A percentile compares a stretch with the other conserved stretches of the same genome.
These are phyloP conservation scores for Sarcodon aspratus DNA, from an alignment of 768 basidiomycete species.

Conservation along the genomic window DNA sequence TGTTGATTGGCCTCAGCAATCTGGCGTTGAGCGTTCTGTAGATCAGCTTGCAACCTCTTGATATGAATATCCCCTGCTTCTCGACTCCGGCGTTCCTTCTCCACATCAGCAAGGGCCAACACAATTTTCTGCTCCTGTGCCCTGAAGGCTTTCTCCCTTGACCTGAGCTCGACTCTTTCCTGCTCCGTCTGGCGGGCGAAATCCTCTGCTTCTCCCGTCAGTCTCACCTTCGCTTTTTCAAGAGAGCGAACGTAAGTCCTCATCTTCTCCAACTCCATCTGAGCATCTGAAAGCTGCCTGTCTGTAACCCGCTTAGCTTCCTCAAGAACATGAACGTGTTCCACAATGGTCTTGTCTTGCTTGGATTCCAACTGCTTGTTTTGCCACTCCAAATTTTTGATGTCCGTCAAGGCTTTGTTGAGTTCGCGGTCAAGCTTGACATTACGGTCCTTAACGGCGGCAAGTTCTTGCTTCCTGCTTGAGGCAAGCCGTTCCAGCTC, in stretches of 20 bases:
- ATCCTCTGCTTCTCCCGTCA: constrained; percentile 79
- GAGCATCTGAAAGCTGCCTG: constrained; percentile 75
- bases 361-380: constrained; percentile 75
- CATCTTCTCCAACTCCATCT: constrained; percentile 65
- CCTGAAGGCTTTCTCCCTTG: constrained; percentile 56
- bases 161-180: constrained; percentile 52
- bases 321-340: constrained; percentile 93
- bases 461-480: constrained; percentile 58
- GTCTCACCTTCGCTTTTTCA: constrained; percentile 66
- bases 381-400: constrained; percentile 78
- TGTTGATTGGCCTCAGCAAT: constrained; percentile 43
- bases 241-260: constrained; percentile 73
- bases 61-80: constrained; percentile 55
- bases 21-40: constrained; percentile 44
- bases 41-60: constrained; percentile 48
- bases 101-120: constrained; percentile 45
- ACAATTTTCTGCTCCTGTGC: constrained; percentile 49
- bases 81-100: constrained; percentile 55
- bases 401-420: constrained; percentile 67
- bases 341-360: constrained; percentile 97
- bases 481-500: constrained; percentile 61
- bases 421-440: constrained; percentile 70
- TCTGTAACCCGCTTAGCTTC: constrained; percentile 94
- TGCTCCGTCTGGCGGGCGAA: constrained; percentile 60
- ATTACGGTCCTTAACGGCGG: constrained; percentile 55